Evolutionary conservation across 2,329 filamentous ascomycete genomes (phyloP).

Genomic region (Daldinia sp.): DNA sequence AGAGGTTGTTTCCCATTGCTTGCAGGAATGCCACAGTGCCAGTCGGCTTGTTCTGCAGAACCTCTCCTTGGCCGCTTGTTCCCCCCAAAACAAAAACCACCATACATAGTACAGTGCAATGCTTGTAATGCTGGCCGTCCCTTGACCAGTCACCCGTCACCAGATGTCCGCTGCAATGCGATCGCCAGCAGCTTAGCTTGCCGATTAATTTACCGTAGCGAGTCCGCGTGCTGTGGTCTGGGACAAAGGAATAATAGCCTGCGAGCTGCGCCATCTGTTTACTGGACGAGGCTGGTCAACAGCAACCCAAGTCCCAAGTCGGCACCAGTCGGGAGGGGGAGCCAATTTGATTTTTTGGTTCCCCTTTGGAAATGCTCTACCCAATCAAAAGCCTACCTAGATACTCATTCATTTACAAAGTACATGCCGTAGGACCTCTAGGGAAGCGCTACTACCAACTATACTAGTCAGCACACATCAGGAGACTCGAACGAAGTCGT

Average conservation of each 20-base stretch:
- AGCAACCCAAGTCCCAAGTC: slow-evolving; percentile 1
- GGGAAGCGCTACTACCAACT: slow-evolving; percentile 12
- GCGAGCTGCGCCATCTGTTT: slow-evolving; percentile 31
- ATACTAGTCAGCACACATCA: slow-evolving; percentile 28
- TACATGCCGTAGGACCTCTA: slow-evolving; percentile 9
- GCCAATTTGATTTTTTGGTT: slow-evolving; percentile 26
- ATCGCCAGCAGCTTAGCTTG: slow-evolving; percentile 33
- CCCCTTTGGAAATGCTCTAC: slow-evolving; percentile 17
- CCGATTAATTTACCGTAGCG: slow-evolving; percentile 39
- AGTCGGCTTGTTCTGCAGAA: slow-evolving; percentile 41
- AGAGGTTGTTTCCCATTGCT: slow-evolving; percentile 18
- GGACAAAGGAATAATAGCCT: slow-evolving; percentile 28
- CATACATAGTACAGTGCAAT: slow-evolving; percentile 18
- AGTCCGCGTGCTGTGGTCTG: slow-evolving; percentile 20
- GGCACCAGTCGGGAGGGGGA: slow-evolving; percentile 11
- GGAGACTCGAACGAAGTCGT: slow-evolving; percentile 31
- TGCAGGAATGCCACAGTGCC: slow-evolving; percentile 42
- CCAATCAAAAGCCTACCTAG: slow-evolving; percentile 25
- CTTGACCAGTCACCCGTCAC: slow-evolving; percentile 36
- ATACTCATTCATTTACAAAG: slow-evolving; percentile 15
- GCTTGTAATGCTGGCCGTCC: slow-evolving; percentile 14
- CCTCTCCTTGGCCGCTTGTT: slow-evolving; percentile 10
- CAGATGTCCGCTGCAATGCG: slow-evolving; percentile 41
- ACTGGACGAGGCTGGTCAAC: slow-evolving; percentile 21
- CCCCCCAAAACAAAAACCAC: slow-evolving; percentile 7